Conservation (phyloP, 2,329 filamentous ascomycete species). For the Lizonia empirigonia region DNA sequence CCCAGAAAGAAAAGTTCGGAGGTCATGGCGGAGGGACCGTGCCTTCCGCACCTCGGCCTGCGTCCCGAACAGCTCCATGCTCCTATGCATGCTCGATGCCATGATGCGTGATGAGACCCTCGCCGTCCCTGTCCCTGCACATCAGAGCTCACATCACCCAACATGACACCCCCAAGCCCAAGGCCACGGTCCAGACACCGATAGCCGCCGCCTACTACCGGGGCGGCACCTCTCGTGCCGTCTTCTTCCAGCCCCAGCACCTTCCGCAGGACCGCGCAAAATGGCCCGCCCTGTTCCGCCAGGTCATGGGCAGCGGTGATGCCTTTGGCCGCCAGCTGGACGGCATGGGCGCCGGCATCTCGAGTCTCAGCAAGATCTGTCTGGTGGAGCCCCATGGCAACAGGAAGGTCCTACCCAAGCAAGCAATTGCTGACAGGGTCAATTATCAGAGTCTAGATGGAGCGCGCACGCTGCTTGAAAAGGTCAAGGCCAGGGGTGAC, state of each 20-base stretch:
- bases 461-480: constrained; percentile 2
- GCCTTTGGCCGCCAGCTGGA: constrained; percentile 71
- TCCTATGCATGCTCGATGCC: not conserved
- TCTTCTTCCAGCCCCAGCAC: constrained; percentile 63
- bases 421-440: constrained; percentile 16
- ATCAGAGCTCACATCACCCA: constrained; percentile 18
- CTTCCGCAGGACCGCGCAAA: constrained; percentile 54
- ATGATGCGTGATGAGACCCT: constrained; percentile 33
- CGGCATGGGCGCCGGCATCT: constrained; percentile 72
- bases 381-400: constrained; percentile 57
- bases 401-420: constrained; percentile 3
- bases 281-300: constrained; percentile 63
- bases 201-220: constrained; percentile 64
- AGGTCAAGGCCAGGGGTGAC: constrained; percentile 3
- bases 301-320: constrained; percentile 68
- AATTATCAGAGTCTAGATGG: constrained; percentile 6
- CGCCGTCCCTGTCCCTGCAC: constrained; percentile 23
- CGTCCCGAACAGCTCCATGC: constrained; percentile 20
- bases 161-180: constrained; percentile 12
- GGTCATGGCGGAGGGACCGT: constrained; percentile 15
- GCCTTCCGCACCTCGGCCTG: constrained; percentile 27
- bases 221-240: constrained; percentile 71
- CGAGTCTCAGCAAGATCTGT: constrained; percentile 73
- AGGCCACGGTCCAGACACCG: constrained; percentile 24
- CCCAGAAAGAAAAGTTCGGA: constrained; percentile 29